Conservation (phyloP, 345 rosid species). For the Capsella bursapastoris region DNA sequence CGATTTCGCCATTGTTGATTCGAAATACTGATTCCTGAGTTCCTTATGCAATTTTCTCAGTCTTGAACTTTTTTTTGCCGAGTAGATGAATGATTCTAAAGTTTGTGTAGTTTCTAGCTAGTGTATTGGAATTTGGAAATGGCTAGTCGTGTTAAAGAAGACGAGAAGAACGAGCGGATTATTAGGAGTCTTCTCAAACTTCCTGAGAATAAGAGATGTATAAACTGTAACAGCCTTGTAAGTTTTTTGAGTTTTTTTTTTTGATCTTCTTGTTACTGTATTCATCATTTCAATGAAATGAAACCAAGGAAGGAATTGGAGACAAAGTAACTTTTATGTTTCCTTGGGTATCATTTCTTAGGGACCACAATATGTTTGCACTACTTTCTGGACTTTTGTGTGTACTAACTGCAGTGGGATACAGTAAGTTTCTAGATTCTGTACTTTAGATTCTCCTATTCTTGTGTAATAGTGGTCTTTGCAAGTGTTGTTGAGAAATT, state of each 20-base stretch:
- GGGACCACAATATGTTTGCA: conserved; percentile 99
- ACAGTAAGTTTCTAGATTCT: conserved; percentile 62
- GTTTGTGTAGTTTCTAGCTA: not conserved
- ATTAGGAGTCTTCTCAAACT: conserved; percentile 91
- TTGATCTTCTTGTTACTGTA: not conserved
- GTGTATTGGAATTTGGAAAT: conserved; percentile 40
- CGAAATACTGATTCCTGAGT: not conserved
- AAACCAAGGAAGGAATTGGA: not conserved
- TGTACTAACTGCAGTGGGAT: conserved; percentile 98
- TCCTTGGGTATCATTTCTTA: conserved; percentile 36
- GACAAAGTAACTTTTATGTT: not conserved
- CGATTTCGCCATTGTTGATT: conserved; percentile 23
- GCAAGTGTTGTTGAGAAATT: conserved; percentile 19
- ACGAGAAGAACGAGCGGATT: conserved; percentile 80
- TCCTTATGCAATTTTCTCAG: not conserved
- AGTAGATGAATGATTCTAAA: not conserved
- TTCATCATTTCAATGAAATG: not conserved
- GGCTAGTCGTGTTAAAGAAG: conserved; percentile 82
- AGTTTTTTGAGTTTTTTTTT: conserved; percentile 13
- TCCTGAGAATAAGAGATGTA: conserved; percentile 83
- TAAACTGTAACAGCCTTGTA: conserved; percentile 94
- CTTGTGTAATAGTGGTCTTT: conserved; percentile 3
- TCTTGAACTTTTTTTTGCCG: not conserved
- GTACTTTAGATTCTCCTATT: not conserved
- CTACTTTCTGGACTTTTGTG: conserved; percentile 91